These are phyloP conservation scores for Saccharomycopsis sp. DNA, from an alignment of 805 yeast genomes.

Conservation along the genomic window DNA sequence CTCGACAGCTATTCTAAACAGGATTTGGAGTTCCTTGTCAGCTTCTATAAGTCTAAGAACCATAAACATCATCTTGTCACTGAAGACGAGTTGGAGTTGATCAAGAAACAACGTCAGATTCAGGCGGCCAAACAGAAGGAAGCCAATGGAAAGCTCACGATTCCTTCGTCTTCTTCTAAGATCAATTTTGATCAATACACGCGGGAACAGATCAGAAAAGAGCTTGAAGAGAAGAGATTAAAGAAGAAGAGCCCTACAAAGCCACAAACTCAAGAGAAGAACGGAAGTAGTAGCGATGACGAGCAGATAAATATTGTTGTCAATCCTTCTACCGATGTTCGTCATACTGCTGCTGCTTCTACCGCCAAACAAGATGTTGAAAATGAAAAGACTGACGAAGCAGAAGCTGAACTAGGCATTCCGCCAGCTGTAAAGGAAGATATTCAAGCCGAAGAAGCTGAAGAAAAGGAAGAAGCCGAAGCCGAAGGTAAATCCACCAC, in stretches of 20 bases:
- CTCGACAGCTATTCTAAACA: conserved; percentile 15
- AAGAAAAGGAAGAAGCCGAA: neutral
- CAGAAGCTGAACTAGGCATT: neutral
- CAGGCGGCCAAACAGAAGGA: conserved; percentile 18
- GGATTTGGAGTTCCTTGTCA: conserved; percentile 19
- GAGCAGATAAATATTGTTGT: conserved; percentile 19
- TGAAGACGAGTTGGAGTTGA: conserved; percentile 49
- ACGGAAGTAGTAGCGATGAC: conserved; percentile 34
- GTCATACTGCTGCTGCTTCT: neutral
- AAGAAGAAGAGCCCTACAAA: conserved; percentile 29
- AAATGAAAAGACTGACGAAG: conserved; percentile 32
- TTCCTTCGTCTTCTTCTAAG: conserved; percentile 1
- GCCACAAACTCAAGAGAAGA: conserved; percentile 31
- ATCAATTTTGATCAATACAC: conserved; percentile 11
- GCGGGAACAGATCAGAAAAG: conserved; percentile 25
- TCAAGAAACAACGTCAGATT: conserved; percentile 28
- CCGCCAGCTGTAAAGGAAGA: conserved; percentile 5
- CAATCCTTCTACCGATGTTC: neutral
- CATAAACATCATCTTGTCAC: conserved; percentile 66
- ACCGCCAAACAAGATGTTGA: conserved; percentile 28
- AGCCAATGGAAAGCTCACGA: conserved; percentile 4
- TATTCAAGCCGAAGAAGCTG: neutral
- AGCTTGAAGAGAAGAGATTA: conserved; percentile 31
- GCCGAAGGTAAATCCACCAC: neutral
- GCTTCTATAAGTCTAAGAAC: conserved; percentile 27